phyloP scores from a whole-genome alignment of 106 monocot genomes.

The Narthecium ossifragum region DNA sequence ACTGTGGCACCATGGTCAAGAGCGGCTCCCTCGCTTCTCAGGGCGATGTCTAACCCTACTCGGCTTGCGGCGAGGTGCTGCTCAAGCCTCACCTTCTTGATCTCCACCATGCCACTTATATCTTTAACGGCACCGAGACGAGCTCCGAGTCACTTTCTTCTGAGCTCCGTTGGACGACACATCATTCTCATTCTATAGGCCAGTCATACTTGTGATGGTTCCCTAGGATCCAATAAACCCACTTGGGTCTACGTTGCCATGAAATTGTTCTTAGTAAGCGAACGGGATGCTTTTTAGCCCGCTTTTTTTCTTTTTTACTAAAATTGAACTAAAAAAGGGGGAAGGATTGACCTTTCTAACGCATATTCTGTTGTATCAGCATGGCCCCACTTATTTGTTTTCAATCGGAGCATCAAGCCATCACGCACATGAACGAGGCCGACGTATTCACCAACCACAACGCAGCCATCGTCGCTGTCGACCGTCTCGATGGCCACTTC shows the following conservation, averaged over 20 bases:
- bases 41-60: constrained; percentile 34
- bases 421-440: too few species aligned
- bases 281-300: constrained; percentile 8
- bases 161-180: constrained; percentile 11
- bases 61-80: constrained; percentile 35
- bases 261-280: constrained; percentile 12
- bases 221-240: constrained; percentile 25
- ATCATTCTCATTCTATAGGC: constrained; percentile 13
- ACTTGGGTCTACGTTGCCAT: constrained; percentile 21
- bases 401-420: constrained; percentile 36
- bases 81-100: constrained; percentile 31
- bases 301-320: neutral
- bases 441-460: too few species aligned
- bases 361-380: constrained; percentile 30
- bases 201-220: constrained; percentile 17
- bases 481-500: too few species aligned
- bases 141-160: neutral
- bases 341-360: constrained; percentile 21
- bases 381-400: constrained; percentile 35
- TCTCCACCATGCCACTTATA: constrained; percentile 35
- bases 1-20: neutral
- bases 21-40: constrained; percentile 23
- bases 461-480: too few species aligned
- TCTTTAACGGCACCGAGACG: too few species aligned
- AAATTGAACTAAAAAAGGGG: neutral